Evolutionary conservation across 768 basidiomycete species (phyloP).

Genomic region (Boletus sensibilis): DNA sequence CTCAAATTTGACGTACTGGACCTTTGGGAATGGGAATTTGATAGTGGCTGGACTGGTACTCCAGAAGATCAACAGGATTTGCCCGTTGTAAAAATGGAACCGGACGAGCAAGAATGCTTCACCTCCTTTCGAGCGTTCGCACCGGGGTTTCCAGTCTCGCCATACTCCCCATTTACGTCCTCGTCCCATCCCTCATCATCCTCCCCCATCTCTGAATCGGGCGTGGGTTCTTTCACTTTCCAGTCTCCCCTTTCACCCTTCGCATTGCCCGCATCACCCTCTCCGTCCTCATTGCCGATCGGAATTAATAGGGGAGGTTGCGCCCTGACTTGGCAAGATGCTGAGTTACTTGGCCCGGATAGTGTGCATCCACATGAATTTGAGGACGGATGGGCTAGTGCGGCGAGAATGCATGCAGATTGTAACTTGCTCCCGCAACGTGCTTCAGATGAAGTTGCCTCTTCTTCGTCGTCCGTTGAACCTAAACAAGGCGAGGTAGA

Average conservation of each 20-base stretch:
- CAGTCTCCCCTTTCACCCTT: conserved; percentile 17
- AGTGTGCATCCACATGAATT: conserved; percentile 43
- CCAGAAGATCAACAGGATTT: conserved; percentile 20
- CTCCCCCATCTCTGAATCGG: conserved; percentile 22
- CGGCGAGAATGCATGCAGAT: conserved; percentile 12
- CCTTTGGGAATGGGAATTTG: conserved; percentile 38
- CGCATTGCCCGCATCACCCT: conserved; percentile 5
- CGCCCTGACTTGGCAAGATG: conserved; percentile 42
- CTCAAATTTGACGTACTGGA: conserved; percentile 45
- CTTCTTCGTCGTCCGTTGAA: neutral
- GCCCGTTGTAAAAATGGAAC: conserved; percentile 39
- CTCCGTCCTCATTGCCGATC: conserved; percentile 9
- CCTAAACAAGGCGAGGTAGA: conserved; percentile 4
- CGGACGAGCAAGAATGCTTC: conserved; percentile 39
- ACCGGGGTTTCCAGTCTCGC: conserved; percentile 11
- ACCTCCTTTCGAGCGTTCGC: conserved; percentile 4
- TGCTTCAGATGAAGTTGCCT: neutral
- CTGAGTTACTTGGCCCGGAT: conserved; percentile 46
- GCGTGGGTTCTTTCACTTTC: conserved; percentile 12
- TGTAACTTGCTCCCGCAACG: conserved; percentile 9
- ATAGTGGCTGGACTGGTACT: conserved; percentile 24
- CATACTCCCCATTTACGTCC: conserved; percentile 20
- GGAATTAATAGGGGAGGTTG: conserved; percentile 15
- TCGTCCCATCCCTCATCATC: conserved; percentile 18
- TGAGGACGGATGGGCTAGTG: conserved; percentile 36